Evolutionary conservation across 176 grass and related monocot genomes (phyloP).

Genomic region (Poa annua): DNA sequence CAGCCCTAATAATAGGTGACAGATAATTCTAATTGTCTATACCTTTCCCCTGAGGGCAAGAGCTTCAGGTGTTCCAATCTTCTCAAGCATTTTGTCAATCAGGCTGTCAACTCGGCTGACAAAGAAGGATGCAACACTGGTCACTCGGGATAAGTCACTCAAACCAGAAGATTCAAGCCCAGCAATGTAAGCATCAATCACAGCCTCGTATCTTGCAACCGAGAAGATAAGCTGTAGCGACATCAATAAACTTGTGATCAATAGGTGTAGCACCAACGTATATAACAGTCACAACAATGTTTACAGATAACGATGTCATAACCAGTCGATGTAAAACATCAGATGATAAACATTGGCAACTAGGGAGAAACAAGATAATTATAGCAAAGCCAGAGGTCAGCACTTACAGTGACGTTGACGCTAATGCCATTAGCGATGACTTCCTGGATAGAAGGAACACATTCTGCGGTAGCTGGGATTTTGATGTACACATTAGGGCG

Average conservation of each 20-base stretch:
- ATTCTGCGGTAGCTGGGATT: conserved; percentile 96
- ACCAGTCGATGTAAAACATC: background rate
- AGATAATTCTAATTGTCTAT: background rate
- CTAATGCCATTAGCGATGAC: conserved; percentile 92
- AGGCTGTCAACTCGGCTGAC: conserved; percentile 93
- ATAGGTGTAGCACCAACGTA: background rate
- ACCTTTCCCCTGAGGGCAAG: conserved; percentile 95
- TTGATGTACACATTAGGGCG: conserved; percentile 95
- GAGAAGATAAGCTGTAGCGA: conserved; percentile 93
- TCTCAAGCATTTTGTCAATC: conserved; percentile 95
- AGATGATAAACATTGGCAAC: background rate
- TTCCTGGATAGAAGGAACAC: conserved; percentile 87
- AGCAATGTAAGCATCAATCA: conserved; percentile 96
- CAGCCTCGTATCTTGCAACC: conserved; percentile 89
- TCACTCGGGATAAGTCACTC: conserved; percentile 86
- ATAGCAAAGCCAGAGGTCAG: background rate
- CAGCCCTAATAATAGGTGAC: background rate
- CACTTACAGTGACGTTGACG: conserved; percentile 96
- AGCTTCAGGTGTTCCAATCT: conserved; percentile 94
- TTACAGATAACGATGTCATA: background rate
- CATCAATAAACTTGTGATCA: conserved; percentile 33
- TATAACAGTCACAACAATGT: conserved; percentile 2
- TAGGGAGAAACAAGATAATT: conserved; percentile 17
- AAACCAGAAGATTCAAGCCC: conserved; percentile 93
- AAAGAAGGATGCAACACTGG: conserved; percentile 98